These are phyloP conservation scores for Ustilaginoidea virens DNA, from an alignment of 2,329 filamentous ascomycete genomes.

Conservation along the genomic window DNA sequence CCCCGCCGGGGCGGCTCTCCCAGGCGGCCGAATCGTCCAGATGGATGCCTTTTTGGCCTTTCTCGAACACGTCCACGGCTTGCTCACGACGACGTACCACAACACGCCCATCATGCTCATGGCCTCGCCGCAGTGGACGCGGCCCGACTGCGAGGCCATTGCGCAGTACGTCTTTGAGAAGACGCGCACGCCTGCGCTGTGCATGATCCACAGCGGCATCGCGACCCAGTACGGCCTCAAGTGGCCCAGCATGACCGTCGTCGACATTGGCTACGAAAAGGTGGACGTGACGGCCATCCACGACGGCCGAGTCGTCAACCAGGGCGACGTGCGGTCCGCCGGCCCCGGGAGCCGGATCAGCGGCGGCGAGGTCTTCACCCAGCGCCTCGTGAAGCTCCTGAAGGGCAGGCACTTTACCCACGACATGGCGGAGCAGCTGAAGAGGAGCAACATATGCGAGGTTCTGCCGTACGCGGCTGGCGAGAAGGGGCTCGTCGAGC, in stretches of 20 bases:
- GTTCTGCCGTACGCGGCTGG: conserved; percentile 41
- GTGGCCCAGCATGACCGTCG: conserved; percentile 61
- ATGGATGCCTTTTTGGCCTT: conserved; percentile 91
- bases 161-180: conserved; percentile 95
- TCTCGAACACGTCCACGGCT: conserved; percentile 79
- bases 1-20: too few species aligned
- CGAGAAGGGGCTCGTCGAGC: conserved; percentile 29
- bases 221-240: conserved; percentile 75
- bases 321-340: conserved; percentile 42
- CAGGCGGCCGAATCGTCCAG: conserved; percentile 68
- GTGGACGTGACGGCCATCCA: conserved; percentile 83
- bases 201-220: conserved; percentile 75
- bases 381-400: conserved; percentile 53
- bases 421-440: conserved; percentile 57
- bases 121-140: conserved; percentile 78
- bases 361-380: conserved; percentile 79
- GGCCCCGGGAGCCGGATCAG: conserved; percentile 38
- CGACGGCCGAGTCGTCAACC: conserved; percentile 62
- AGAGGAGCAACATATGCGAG: conserved; percentile 51
- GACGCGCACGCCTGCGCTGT: conserved; percentile 85
- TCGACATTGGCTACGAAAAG: conserved; percentile 87
- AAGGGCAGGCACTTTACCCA: conserved; percentile 40
- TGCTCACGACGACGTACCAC: conserved; percentile 82
- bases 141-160: conserved; percentile 72
- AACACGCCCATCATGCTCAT: conserved; percentile 91